Conservation (phyloP, 768 basidiomycete genomes). For the Boletus sp. region DNA sequence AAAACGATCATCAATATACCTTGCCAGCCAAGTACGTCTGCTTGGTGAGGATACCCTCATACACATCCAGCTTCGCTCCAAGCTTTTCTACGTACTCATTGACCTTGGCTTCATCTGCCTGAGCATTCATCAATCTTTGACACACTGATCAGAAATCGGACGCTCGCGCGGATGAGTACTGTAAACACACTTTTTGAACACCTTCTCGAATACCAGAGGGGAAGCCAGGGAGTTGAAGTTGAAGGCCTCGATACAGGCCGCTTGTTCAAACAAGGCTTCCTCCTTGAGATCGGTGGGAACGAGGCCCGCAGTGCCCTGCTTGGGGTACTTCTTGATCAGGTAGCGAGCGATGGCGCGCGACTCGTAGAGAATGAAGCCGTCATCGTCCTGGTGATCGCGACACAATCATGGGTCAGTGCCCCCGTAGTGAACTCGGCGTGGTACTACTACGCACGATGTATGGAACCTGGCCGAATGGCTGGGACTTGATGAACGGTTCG, state of each 20-base stretch:
- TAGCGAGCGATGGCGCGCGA: conserved; percentile 63
- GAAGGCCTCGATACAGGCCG: conserved; percentile 45
- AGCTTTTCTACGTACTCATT: conserved; percentile 19
- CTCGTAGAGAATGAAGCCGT: conserved; percentile 62
- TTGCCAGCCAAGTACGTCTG: conserved; percentile 58
- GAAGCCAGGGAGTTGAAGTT: conserved; percentile 48
- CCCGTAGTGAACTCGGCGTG: too few relatives aligned
- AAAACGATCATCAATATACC: conserved; percentile 31
- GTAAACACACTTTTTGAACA: conserved; percentile 47
- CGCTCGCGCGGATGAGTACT: too few relatives aligned
- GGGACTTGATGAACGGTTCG: conserved; percentile 41
- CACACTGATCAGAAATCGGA: neutral
- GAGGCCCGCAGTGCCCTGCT: conserved; percentile 46
- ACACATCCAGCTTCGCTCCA: conserved; percentile 43
- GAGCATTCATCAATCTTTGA: conserved; percentile 15
- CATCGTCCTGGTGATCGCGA: conserved; percentile 45
- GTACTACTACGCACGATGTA: conserved; percentile 33
- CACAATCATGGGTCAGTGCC: neutral
- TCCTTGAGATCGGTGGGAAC: conserved; percentile 44
- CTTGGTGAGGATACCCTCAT: conserved; percentile 53
- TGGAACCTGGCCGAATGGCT: conserved; percentile 60
- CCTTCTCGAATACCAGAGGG: conserved; percentile 44
- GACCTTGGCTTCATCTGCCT: conserved; percentile 24
- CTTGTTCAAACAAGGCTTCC: conserved; percentile 32
- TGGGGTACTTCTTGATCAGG: conserved; percentile 51